Evolutionary conservation across 1,139 yeast genomes (phyloP).

Genomic region (Nakaseomyces sp.): DNA sequence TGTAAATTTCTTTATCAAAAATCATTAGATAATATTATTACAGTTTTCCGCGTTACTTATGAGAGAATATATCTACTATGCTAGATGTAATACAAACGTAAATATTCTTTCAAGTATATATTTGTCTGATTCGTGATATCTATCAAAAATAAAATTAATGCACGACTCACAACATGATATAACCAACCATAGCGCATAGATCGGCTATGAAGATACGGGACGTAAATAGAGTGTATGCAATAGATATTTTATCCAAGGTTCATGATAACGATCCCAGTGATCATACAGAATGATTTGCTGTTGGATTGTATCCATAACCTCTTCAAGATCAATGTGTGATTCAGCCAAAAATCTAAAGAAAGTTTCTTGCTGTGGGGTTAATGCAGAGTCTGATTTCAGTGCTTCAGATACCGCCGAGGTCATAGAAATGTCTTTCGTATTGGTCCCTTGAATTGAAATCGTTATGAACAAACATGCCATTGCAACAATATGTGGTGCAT

Average conservation of each 20-base stretch:
- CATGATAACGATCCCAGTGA: slow-evolving; percentile 79
- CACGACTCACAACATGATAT: too few relatives aligned
- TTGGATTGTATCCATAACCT: slow-evolving; percentile 72
- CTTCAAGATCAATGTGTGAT: slow-evolving; percentile 68
- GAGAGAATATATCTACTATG: too few relatives aligned
- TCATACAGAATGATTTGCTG: slow-evolving; percentile 73
- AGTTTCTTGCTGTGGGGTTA: slow-evolving; percentile 15
- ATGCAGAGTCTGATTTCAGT: not conserved
- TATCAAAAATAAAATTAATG: too few relatives aligned
- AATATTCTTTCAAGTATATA: too few relatives aligned
- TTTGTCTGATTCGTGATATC: too few relatives aligned
- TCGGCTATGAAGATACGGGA: slow-evolving; percentile 8
- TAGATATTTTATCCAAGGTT: slow-evolving; percentile 35
- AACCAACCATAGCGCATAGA: not conserved
- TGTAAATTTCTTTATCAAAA: not conserved
- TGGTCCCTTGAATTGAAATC: slow-evolving; percentile 18
- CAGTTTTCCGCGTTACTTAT: too few relatives aligned
- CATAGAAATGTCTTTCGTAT: slow-evolving; percentile 9
- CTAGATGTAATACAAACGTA: too few relatives aligned
- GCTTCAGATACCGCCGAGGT: slow-evolving; percentile 4
- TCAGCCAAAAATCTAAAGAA: slow-evolving; percentile 62
- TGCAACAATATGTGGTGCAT: slow-evolving; percentile 90
- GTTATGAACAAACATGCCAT: slow-evolving; percentile 51
- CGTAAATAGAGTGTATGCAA: slow-evolving; percentile 28
- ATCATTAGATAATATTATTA: not conserved